Evolutionary conservation across 2,329 filamentous ascomycete genomes (phyloP).

Genomic region (Penicillium brasilianum): DNA sequence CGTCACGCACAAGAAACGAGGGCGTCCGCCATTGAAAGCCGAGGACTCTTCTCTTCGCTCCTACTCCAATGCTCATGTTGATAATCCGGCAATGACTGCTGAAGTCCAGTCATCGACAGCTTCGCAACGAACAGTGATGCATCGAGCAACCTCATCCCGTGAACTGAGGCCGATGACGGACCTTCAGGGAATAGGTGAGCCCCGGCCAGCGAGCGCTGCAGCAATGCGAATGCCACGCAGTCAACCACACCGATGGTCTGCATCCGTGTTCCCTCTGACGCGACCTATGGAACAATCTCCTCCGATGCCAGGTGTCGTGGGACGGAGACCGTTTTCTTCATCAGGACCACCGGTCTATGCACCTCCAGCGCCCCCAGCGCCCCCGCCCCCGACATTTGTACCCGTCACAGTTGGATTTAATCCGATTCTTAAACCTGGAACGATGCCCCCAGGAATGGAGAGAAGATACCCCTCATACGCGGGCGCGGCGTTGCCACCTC

Average conservation of each 20-base stretch:
- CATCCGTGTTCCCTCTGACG: conserved; percentile 36
- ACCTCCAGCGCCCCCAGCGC: conserved; percentile 18
- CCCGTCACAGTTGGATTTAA: conserved; percentile 36
- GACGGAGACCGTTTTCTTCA: conserved; percentile 41
- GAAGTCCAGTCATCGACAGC: conserved; percentile 33
- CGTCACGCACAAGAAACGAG: conserved; percentile 55
- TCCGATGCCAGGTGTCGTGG: conserved; percentile 31
- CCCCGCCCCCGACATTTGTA: conserved; percentile 34
- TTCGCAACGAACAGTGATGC: conserved; percentile 34
- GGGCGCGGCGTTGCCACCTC: conserved; percentile 35
- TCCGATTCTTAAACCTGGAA: conserved; percentile 29
- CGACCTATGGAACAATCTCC: conserved; percentile 36
- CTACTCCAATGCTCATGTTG: conserved; percentile 36
- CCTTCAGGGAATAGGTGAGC: conserved; percentile 36
- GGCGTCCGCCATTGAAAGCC: conserved; percentile 50
- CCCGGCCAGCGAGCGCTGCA: conserved; percentile 25
- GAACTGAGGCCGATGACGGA: conserved; percentile 47
- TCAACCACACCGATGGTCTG: conserved; percentile 42
- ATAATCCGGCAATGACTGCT: conserved; percentile 31
- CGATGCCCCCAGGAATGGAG: conserved; percentile 31
- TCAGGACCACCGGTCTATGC: conserved; percentile 36
- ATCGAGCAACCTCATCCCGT: conserved; percentile 44
- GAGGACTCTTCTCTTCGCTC: conserved; percentile 46
- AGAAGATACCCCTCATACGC: conserved; percentile 36
- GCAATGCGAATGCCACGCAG: conserved; percentile 28